Evolutionary conservation across 306 rosid genomes (phyloP).

Genomic region (Dalbergia cochinchinensis): DNA sequence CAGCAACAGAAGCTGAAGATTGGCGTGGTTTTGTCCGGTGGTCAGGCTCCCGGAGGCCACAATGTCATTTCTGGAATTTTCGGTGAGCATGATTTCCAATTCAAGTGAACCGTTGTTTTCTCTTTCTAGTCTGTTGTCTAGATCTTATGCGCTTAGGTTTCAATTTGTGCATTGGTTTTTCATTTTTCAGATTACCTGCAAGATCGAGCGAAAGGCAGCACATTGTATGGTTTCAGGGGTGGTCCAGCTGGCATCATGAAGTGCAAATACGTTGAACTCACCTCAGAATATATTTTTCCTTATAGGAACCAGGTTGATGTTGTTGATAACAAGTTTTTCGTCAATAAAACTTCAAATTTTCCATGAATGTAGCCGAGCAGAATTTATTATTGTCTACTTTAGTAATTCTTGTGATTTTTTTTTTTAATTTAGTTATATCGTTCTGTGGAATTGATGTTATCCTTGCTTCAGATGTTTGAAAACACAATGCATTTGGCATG

Average conservation of each 20-base stretch:
- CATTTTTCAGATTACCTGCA: conserved; percentile 83
- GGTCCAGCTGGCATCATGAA: conserved; percentile 99
- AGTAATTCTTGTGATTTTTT: not conserved
- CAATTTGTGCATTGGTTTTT: conserved; percentile 27
- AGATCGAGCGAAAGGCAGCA: conserved; percentile 83
- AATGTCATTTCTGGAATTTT: conserved; percentile 95
- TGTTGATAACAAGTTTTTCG: conserved; percentile 4
- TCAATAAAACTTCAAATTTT: conserved; percentile 23
- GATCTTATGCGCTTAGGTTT: not conserved
- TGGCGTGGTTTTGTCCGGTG: conserved; percentile 97
- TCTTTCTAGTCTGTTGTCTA: not conserved
- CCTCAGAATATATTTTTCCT: conserved; percentile 79
- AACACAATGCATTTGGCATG: conserved; percentile 25
- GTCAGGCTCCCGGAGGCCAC: conserved; percentile 99
- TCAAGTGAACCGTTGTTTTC: not conserved
- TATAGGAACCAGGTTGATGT: conserved; percentile 88
- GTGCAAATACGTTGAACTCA: conserved; percentile 81
- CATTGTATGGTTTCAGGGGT: conserved; percentile 88
- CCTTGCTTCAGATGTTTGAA: conserved; percentile 12
- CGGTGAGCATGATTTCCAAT: conserved; percentile 56
- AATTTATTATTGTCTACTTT: not conserved
- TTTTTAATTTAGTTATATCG: not conserved
- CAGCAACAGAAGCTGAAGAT: conserved; percentile 70
- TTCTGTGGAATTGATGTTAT: conserved; percentile 26
- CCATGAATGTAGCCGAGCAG: conserved; percentile 1